A percentile compares a stretch with the other conserved stretches of the same genome.
These are phyloP conservation scores for Astrephomene gubernaculifera DNA, from an alignment of 139 green algal genomes.

Conservation along the genomic window DNA sequence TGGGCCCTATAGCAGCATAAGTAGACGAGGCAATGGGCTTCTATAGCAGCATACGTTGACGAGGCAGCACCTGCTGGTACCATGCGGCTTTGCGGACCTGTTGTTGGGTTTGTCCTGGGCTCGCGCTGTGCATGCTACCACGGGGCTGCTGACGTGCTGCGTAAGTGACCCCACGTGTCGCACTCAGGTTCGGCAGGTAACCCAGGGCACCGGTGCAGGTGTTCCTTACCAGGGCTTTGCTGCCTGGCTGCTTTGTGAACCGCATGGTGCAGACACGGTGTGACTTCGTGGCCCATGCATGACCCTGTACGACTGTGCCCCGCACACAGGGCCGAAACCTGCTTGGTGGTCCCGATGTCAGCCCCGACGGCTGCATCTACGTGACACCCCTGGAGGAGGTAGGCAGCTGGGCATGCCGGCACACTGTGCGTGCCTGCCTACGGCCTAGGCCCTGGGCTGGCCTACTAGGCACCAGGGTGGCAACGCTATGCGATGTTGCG, in stretches of 20 bases:
- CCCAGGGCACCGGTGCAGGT: too few species aligned
- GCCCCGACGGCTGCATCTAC: slow-evolving; percentile 22
- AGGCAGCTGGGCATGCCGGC: too few species aligned
- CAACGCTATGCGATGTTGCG: neutral
- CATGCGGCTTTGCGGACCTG: too few species aligned
- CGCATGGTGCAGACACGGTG: neutral
- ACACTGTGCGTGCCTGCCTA: too few species aligned
- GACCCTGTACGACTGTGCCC: neutral
- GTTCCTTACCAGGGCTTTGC: neutral
- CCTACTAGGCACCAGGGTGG: neutral
- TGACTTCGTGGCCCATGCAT: neutral
- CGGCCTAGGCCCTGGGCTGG: too few species aligned
- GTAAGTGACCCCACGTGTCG: too few species aligned
- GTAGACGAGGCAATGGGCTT: neutral
- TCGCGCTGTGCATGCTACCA: too few species aligned
- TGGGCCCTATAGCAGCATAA: neutral
- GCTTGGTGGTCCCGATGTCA: slow-evolving; percentile 13
- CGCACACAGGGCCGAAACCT: slow-evolving; percentile 7
- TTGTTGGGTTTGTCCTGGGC: too few species aligned
- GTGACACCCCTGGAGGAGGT: slow-evolving; percentile 13
- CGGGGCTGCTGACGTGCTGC: too few species aligned
- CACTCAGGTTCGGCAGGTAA: too few species aligned
- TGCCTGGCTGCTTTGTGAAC: neutral
- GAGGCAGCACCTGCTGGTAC: too few species aligned
- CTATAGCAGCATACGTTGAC: too few species aligned